Percentiles rank a stretch among this genome's conserved stretches.
These are phyloP conservation scores for Extremus antarcticus DNA, from an alignment of 495 filamentous ascomycete genomes.

Conservation along the genomic window DNA sequence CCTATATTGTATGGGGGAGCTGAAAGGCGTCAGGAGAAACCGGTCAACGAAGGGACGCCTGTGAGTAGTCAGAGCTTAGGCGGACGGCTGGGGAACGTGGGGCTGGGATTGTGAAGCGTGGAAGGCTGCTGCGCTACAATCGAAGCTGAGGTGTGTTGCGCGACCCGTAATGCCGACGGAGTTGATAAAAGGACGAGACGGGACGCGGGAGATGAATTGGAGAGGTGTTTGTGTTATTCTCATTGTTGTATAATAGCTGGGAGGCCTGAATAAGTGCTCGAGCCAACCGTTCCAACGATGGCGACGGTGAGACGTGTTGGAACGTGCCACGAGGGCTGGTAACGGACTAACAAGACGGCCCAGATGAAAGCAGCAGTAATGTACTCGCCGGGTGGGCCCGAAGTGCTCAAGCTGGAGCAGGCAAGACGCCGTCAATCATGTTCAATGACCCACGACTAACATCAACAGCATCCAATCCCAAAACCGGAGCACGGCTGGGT, in stretches of 20 bases:
- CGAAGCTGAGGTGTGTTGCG: background rate
- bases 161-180: background rate
- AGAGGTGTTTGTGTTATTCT: background rate
- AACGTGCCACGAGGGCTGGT: too few relatives aligned
- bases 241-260: too few relatives aligned
- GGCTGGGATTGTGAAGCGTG: too few relatives aligned
- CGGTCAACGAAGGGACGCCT: too few relatives aligned
- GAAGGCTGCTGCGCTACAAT: too few relatives aligned
- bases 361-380: constrained; percentile 25
- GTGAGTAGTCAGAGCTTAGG: background rate
- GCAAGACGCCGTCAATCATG: background rate
- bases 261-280: too few relatives aligned
- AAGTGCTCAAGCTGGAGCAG: constrained; percentile 19
- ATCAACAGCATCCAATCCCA: constrained; percentile 18
- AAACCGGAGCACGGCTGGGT: constrained; percentile 28
- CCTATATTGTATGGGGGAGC: too few relatives aligned
- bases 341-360: too few relatives aligned
- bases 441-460: background rate
- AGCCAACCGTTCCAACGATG: too few relatives aligned
- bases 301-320: background rate
- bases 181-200: background rate
- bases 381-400: constrained; percentile 17
- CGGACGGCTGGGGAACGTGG: background rate
- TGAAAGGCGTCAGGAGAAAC: too few relatives aligned
- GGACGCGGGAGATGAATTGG: background rate